A percentile compares a stretch with the other conserved stretches of the same genome.
phyloP scores from a whole-genome alignment of 331 rosid species.

The Quercus tomentella region DNA sequence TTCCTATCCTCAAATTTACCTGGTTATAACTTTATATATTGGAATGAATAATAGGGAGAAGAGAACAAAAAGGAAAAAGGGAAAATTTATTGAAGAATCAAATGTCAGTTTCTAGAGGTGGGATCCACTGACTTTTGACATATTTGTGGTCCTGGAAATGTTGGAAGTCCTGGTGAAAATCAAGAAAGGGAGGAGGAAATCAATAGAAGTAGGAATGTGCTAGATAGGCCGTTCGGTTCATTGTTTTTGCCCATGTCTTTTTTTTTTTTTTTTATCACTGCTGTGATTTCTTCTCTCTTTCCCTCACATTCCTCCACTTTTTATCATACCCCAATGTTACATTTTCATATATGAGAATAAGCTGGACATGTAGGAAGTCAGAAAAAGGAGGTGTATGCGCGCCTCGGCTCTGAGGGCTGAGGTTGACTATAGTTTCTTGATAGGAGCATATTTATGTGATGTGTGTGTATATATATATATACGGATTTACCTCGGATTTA shows the following conservation, averaged over 20 bases:
- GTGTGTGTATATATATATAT: no score
- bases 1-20: no score
- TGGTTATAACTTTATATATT: no score
- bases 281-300: neutral
- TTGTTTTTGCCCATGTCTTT: neutral
- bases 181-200: neutral
- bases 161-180: neutral
- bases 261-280: neutral
- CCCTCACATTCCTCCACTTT: neutral
- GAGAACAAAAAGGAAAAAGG: neutral
- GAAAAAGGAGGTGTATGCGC: neutral
- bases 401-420: no score
- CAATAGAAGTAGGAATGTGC: neutral
- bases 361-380: neutral
- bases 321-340: neutral
- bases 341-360: neutral
- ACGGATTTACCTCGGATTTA: no score
- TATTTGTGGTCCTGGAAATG: neutral
- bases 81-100: neutral
- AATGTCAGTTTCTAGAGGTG: neutral
- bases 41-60: neutral
- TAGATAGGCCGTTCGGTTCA: neutral
- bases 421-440: no score
- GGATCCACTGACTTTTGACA: neutral
- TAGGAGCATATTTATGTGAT: no score